A percentile compares a stretch with the other conserved stretches of the same genome.
Conservation (phyloP, 768 basidiomycete species). For the Lactifluus piperatus region DNA sequence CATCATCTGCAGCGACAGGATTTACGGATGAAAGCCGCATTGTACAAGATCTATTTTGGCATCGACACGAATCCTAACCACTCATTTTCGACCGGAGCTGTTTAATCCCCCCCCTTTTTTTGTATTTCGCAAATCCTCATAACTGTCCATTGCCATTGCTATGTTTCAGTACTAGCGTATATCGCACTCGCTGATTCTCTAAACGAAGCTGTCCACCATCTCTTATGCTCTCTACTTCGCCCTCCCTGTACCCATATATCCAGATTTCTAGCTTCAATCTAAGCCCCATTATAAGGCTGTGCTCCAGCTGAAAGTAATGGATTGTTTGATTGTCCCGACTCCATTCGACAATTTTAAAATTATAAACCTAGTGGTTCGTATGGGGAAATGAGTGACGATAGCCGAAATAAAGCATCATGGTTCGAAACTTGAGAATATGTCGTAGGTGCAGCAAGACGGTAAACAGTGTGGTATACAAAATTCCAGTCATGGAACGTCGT, state of each 20-base stretch:
- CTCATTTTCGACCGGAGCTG: neutral
- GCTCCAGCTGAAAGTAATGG: neutral
- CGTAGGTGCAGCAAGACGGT: neutral
- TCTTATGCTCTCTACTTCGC: too few species aligned
- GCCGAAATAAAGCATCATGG: neutral
- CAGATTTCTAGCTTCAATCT: too few species aligned
- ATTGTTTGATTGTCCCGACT: too few species aligned
- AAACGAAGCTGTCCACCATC: too few species aligned
- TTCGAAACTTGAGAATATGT: neutral
- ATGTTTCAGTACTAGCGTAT: too few species aligned
- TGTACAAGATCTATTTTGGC: conserved; percentile 16
- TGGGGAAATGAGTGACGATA: too few species aligned
- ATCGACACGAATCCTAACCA: too few species aligned
- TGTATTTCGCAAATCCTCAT: neutral
- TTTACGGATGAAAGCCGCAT: conserved; percentile 10
- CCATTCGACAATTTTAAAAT: too few species aligned
- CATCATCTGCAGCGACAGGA: neutral
- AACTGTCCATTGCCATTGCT: neutral
- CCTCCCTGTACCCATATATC: too few species aligned
- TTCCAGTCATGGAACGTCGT: neutral
- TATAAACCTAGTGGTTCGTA: too few species aligned
- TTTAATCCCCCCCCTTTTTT: neutral
- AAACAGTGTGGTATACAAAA: neutral
- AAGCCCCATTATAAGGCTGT: neutral
- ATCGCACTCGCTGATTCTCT: too few species aligned